Percentiles rank a stretch among this genome's conserved stretches.
Evolutionary conservation across 768 basidiomycete species (phyloP).

Genomic region (Russula virescens): DNA sequence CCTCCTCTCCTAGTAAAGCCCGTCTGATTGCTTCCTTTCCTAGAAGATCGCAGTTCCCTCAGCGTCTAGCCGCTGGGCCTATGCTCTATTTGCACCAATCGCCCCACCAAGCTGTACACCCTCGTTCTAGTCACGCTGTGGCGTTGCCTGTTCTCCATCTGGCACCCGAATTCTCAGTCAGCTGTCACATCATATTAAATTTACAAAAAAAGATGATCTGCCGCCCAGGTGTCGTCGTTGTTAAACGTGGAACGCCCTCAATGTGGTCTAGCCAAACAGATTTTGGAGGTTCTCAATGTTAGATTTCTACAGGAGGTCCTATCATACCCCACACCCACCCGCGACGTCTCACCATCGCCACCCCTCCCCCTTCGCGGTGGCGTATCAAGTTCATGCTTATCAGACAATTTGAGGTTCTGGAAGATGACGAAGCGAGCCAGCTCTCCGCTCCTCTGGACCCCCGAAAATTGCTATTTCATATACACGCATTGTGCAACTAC

Average conservation of each 20-base stretch:
- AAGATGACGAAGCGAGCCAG: constrained; percentile 14
- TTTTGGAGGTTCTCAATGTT: neutral
- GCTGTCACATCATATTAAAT: neutral
- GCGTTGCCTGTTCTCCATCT: neutral
- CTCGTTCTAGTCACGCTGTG: constrained; percentile 8
- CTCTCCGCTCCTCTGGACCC: neutral
- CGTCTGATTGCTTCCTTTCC: neutral
- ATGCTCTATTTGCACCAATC: neutral
- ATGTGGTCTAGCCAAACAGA: constrained; percentile 1
- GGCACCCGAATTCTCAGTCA: neutral
- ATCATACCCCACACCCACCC: neutral
- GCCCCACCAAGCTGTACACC: constrained; percentile 1
- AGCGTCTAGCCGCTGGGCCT: neutral
- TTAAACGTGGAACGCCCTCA: constrained; percentile 12
- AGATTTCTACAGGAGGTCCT: neutral
- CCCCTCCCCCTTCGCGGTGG: neutral
- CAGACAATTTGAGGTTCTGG: constrained; percentile 4
- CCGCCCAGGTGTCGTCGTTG: constrained; percentile 3
- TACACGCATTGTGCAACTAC: neutral
- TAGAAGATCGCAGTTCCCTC: neutral
- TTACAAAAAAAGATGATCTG: neutral
- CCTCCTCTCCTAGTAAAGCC: neutral
- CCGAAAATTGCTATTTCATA: neutral
- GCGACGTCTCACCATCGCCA: neutral
- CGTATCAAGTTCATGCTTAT: constrained; percentile 4